Conservation (phyloP, 306 rosid species). For the Lathyrus tuberosus region DNA sequence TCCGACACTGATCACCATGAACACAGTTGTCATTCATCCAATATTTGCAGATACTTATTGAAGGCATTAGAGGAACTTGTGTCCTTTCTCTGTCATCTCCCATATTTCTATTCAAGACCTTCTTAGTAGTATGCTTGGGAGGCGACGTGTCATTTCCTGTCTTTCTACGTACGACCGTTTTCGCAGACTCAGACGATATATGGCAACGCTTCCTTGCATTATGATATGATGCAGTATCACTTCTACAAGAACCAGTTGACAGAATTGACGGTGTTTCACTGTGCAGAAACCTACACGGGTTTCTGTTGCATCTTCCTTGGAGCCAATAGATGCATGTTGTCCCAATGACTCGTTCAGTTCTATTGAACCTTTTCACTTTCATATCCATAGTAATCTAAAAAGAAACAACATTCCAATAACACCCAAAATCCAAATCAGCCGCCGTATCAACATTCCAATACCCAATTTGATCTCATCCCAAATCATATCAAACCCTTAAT, state of each 20-base stretch:
- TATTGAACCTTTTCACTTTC: background rate
- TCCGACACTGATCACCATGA: constrained; percentile 42
- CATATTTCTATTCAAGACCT: background rate
- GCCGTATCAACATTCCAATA: background rate
- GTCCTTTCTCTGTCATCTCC: background rate
- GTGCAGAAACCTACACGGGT: constrained; percentile 40
- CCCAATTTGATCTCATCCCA: too few species aligned
- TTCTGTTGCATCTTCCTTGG: constrained; percentile 38
- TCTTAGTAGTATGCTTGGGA: background rate
- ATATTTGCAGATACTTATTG: constrained; percentile 39
- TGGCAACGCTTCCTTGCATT: background rate
- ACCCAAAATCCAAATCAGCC: constrained; percentile 1
- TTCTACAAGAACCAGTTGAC: background rate
- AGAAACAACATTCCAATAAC: background rate
- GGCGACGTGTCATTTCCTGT: too few species aligned
- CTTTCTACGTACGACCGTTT: too few species aligned
- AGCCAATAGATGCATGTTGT: constrained; percentile 34
- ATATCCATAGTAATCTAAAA: constrained; percentile 17
- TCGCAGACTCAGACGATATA: background rate
- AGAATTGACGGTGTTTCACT: background rate
- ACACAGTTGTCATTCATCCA: constrained; percentile 47
- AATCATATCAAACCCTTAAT: too few species aligned
- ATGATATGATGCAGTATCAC: background rate
- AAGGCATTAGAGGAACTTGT: background rate
- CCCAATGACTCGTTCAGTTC: constrained; percentile 3